A percentile compares a stretch with the other conserved stretches of the same genome.
Conservation (phyloP, 768 basidiomycete species). For the Astraeus odoratus region DNA sequence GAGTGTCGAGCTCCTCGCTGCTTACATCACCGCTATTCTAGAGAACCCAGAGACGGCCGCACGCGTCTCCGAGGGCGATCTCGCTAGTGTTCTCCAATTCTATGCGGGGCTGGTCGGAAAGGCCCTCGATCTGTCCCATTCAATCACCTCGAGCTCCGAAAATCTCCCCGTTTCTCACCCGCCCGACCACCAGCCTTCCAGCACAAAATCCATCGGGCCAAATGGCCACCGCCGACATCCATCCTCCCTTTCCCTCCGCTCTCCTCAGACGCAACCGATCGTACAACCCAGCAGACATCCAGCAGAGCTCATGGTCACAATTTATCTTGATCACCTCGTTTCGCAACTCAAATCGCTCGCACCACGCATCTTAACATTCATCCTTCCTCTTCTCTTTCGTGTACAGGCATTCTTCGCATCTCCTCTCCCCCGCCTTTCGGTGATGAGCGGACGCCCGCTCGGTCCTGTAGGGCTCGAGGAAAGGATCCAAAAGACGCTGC, state of each 20-base stretch:
- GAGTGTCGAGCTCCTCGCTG: slow-evolving; percentile 52
- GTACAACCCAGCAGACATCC: slow-evolving; percentile 36
- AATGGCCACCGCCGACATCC: slow-evolving; percentile 50
- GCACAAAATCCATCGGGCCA: slow-evolving; percentile 14
- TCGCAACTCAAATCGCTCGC: slow-evolving; percentile 55
- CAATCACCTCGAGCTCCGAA: slow-evolving; percentile 11
- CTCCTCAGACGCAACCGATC: slow-evolving; percentile 30
- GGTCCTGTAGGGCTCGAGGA: slow-evolving; percentile 39
- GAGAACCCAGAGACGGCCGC: slow-evolving; percentile 48
- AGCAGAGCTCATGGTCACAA: slow-evolving; percentile 53
- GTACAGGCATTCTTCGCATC: slow-evolving; percentile 57
- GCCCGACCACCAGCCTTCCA: slow-evolving; percentile 21
- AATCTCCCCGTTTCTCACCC: slow-evolving; percentile 22
- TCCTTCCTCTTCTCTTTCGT: slow-evolving; percentile 72
- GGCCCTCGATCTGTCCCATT: slow-evolving; percentile 34
- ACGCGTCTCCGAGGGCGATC: slow-evolving; percentile 52
- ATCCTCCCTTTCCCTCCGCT: slow-evolving; percentile 51
- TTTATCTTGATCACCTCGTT: slow-evolving; percentile 61
- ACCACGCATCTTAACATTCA: slow-evolving; percentile 42
- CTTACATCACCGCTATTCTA: slow-evolving; percentile 47
- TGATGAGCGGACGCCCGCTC: slow-evolving; percentile 34
- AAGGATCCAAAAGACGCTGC: slow-evolving; percentile 49
- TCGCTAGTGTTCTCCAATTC: slow-evolving; percentile 51
- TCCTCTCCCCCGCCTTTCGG: slow-evolving; percentile 61
- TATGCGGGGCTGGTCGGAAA: slow-evolving; percentile 54